Conservation (phyloP, 2,329 filamentous ascomycete genomes). For the Stemphylium lycopersici region DNA sequence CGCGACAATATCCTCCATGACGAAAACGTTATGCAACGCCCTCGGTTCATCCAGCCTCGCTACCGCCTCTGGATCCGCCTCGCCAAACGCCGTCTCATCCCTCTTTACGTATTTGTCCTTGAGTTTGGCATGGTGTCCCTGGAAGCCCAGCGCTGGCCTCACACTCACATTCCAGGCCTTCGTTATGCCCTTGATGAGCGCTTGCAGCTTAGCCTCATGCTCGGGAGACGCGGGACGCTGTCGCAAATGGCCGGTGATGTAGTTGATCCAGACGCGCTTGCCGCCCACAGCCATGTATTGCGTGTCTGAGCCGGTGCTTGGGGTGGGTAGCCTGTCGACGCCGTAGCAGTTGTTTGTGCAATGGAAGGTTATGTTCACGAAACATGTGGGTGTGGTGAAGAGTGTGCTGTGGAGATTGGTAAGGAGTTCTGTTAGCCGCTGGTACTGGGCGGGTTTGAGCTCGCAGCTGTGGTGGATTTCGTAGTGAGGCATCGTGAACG, state of each 20-base stretch:
- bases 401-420: not conserved
- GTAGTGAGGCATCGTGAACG: not conserved
- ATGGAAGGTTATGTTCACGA: not conserved
- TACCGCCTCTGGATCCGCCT: too few relatives aligned
- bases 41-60: not conserved
- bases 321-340: too few relatives aligned
- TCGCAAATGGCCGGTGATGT: not conserved
- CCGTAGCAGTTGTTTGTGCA: not conserved
- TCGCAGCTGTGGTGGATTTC: not conserved
- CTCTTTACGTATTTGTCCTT: too few relatives aligned
- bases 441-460: not conserved
- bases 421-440: not conserved
- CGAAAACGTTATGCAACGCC: not conserved
- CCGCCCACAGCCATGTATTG: not conserved
- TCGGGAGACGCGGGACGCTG: not conserved
- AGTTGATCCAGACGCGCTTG: not conserved
- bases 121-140: too few relatives aligned
- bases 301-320: too few relatives aligned
- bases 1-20: not conserved
- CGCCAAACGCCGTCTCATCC: too few relatives aligned
- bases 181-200: not conserved
- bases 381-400: not conserved
- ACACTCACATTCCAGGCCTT: not conserved
- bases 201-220: not conserved
- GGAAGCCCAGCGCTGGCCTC: not conserved